phyloP scores from a whole-genome alignment of 169 alveolate genomes.

The Besnoitia besnoiti region DNA sequence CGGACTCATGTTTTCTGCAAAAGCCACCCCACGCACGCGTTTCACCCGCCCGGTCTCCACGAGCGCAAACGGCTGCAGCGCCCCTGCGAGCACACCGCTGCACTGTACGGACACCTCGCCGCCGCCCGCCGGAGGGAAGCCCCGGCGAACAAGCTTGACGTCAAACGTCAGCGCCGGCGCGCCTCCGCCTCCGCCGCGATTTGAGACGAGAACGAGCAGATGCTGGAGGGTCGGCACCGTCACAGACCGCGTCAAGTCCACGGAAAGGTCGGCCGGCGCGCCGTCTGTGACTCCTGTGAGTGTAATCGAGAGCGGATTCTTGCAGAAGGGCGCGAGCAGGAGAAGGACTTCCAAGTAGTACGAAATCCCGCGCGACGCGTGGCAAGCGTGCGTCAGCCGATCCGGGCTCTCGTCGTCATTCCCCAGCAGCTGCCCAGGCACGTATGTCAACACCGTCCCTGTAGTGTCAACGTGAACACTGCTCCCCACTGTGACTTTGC shows the following conservation, averaged over 20 bases:
- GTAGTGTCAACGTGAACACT: slow-evolving; percentile 82
- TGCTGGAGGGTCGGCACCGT: slow-evolving; percentile 79
- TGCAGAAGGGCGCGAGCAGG: slow-evolving; percentile 83
- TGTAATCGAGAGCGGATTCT: slow-evolving; percentile 76
- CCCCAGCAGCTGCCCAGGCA: slow-evolving; percentile 89
- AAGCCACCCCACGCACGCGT: slow-evolving; percentile 87
- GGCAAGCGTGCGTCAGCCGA: slow-evolving; percentile 74
- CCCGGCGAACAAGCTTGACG: slow-evolving; percentile 77
- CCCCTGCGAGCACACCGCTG: slow-evolving; percentile 72
- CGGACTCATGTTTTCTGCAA: slow-evolving; percentile 77
- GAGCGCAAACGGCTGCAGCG: slow-evolving; percentile 78
- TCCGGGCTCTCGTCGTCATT: slow-evolving; percentile 67
- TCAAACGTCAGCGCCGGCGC: background rate
- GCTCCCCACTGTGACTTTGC: slow-evolving; percentile 84
- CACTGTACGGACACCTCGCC: slow-evolving; percentile 81
- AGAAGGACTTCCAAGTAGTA: slow-evolving; percentile 83
- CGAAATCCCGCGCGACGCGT: slow-evolving; percentile 79
- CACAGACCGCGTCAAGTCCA: slow-evolving; percentile 73
- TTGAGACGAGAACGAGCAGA: slow-evolving; percentile 23
- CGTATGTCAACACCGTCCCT: slow-evolving; percentile 84
- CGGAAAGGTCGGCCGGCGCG: slow-evolving; percentile 71
- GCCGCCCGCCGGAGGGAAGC: slow-evolving; percentile 79
- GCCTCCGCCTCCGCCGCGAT: background rate
- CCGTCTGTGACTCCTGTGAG: slow-evolving; percentile 86
- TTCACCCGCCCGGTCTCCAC: slow-evolving; percentile 85